Base-by-base conservation (phyloP, 441 rosid species). In the Francoa sonchifolia region DNA sequence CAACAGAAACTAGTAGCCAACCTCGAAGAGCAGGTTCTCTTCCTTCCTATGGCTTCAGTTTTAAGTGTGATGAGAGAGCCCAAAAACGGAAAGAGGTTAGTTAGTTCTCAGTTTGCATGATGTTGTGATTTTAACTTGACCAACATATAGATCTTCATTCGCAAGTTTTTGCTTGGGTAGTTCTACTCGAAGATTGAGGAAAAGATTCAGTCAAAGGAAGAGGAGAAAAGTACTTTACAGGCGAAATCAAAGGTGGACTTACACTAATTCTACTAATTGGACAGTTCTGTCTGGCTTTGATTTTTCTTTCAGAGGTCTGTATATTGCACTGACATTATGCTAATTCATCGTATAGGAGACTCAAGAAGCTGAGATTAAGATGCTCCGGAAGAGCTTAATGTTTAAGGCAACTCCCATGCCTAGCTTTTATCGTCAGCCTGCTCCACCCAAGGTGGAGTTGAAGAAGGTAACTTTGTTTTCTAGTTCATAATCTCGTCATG, bases 151-250 rank as follows among this genome's bases (percentile, higher is more conserved):
- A n/a, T 15, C n/a, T 16, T 17, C n/a, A 9, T 9, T 26, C 19
- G 0, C 28, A 5, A 33, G 22, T 32, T 20, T 39, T 36, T n/a
- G 19, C 18, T 37, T 19, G 27, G 36, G 15, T 11, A 90, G 99
- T 90, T 80, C 69, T 82, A 86, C 47, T 31, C 85, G 23, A 90
- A 82, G 70, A 92, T 90, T 11, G 99, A 80, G 69, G 99, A 82
- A 57, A 90, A 90, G 74, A 82, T 78, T 61, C 90, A 82, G 40
- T 95, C 94, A 11, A 80, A 65, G 72, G 96, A 90, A 69, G 60
- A 47, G 40, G 99, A 90, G 59, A 71, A 62, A 58, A 78, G 33
- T 62, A 68, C 40, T 51, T 36, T 86, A 13, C 17, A 62, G 35
- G 62, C 48, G 2, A 62, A 56, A 32, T 42, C 55, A 33, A 44